A percentile compares a stretch with the other conserved stretches of the same genome.
These are phyloP conservation scores for Conticribra weissflogii DNA, from an alignment of 108 stramenopile genomes.

Conservation along the genomic window DNA sequence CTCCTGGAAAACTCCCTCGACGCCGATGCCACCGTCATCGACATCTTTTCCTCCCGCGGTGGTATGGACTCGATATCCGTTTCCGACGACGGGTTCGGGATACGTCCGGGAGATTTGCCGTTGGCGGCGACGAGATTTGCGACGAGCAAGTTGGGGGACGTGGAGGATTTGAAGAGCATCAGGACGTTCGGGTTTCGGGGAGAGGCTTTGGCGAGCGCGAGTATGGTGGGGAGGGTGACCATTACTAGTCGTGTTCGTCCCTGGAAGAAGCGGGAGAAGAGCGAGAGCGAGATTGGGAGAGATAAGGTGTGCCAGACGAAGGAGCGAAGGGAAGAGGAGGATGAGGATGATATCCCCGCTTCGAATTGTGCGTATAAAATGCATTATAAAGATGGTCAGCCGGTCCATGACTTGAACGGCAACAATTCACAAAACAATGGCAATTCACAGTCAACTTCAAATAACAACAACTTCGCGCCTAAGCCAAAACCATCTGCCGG, in stretches of 20 bases:
- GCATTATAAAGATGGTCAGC: constrained; percentile 80
- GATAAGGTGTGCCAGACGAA: background rate
- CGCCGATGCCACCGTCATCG: constrained; percentile 60
- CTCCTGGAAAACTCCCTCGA: constrained; percentile 97
- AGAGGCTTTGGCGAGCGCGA: constrained; percentile 89
- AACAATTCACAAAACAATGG: constrained; percentile 1
- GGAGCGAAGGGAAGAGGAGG: constrained; percentile 4
- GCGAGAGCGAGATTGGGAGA: background rate
- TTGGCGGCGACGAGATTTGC: constrained; percentile 95
- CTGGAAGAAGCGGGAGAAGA: background rate
- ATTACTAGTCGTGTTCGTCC: constrained; percentile 50
- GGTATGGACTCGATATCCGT: constrained; percentile 40
- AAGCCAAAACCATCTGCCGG: constrained; percentile 89
- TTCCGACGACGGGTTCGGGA: constrained; percentile 79
- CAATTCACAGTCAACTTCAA: too few species aligned
- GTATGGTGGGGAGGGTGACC: constrained; percentile 65
- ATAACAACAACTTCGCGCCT: too few species aligned
- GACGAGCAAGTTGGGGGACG: constrained; percentile 86
- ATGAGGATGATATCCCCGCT: background rate
- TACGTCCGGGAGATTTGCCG: constrained; percentile 67
- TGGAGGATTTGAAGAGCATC: constrained; percentile 83
- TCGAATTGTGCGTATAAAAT: constrained; percentile 73
- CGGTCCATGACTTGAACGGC: constrained; percentile 10
- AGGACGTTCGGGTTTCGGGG: constrained; percentile 98
- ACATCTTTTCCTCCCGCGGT: constrained; percentile 16